These are phyloP conservation scores for Penicillium dipodomyicola DNA, from an alignment of 495 filamentous ascomycete species.

Conservation along the genomic window DNA sequence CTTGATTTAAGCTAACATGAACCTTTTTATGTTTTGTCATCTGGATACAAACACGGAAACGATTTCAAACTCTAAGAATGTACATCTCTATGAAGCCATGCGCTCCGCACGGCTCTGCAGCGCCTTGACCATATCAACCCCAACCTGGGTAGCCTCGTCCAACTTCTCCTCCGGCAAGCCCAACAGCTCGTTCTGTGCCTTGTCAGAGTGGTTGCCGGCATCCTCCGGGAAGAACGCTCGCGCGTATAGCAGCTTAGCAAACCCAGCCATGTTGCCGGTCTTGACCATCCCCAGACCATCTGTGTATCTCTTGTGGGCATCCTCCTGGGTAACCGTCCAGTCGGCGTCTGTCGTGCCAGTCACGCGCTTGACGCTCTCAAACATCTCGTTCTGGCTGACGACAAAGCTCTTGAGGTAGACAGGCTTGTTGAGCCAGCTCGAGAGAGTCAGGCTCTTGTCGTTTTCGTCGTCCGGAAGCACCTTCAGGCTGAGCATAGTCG, in stretches of 20 bases:
- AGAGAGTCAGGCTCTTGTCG: slow-evolving; percentile 35
- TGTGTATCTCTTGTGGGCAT: slow-evolving; percentile 42
- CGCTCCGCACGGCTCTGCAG: slow-evolving; percentile 27
- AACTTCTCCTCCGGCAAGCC: slow-evolving; percentile 56
- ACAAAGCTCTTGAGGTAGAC: slow-evolving; percentile 49
- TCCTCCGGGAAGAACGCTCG: slow-evolving; percentile 48
- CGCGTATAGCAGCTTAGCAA: slow-evolving; percentile 52
- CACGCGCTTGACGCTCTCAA: slow-evolving; percentile 54
- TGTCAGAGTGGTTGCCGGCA: slow-evolving; percentile 34
- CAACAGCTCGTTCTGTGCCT: slow-evolving; percentile 47
- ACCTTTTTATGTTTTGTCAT: no score
- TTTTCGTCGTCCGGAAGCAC: slow-evolving; percentile 49
- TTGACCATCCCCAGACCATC: slow-evolving; percentile 42
- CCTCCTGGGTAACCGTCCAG: slow-evolving; percentile 54
- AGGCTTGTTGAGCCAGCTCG: slow-evolving; percentile 40
- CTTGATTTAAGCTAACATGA: no score
- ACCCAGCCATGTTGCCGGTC: slow-evolving; percentile 46
- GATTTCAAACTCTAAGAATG: no score
- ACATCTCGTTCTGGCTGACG: slow-evolving; percentile 53
- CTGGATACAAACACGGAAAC: no score
- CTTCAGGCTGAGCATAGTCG: slow-evolving; percentile 44
- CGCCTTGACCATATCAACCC: slow-evolving; percentile 34
- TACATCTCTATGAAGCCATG: slow-evolving; percentile 21
- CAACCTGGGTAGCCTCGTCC: slow-evolving; percentile 50
- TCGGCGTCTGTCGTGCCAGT: slow-evolving; percentile 50